Percentiles rank a stretch among this genome's conserved stretches.
phyloP scores from a whole-genome alignment of 805 yeast species.

The Saccharomycopsis capsularis region DNA sequence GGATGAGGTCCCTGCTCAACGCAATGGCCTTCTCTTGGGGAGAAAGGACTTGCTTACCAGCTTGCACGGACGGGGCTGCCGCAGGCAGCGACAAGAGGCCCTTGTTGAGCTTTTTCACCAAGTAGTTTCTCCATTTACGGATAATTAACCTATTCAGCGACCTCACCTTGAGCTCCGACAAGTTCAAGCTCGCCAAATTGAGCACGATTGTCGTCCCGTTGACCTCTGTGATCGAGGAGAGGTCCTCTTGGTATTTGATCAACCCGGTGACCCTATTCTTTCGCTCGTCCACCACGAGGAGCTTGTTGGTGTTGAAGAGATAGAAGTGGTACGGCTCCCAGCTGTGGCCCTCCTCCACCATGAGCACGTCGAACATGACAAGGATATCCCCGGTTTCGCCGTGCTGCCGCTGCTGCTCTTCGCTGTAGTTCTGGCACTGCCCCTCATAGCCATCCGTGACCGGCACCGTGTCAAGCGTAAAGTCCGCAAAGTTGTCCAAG shows the following conservation, averaged over 20 bases:
- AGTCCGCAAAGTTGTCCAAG: conserved; percentile 5
- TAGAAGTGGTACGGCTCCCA: conserved; percentile 36
- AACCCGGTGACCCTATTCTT: conserved; percentile 34
- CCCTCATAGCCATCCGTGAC: neutral
- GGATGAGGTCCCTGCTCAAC: conserved; percentile 19
- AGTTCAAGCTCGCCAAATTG: conserved; percentile 33
- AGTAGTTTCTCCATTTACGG: conserved; percentile 37
- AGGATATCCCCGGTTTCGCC: conserved; percentile 6
- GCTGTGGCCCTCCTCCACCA: conserved; percentile 36
- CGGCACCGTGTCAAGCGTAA: conserved; percentile 1
- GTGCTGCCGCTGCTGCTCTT: too few relatives aligned
- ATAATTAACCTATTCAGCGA: conserved; percentile 30
- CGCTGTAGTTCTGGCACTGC: neutral
- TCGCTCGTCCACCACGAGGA: conserved; percentile 25
- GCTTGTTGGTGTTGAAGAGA: conserved; percentile 30
- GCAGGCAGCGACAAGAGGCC: neutral
- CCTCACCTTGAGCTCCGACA: conserved; percentile 39
- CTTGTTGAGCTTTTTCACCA: conserved; percentile 17
- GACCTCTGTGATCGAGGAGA: conserved; percentile 28
- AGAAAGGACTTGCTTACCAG: neutral
- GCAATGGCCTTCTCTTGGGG: neutral
- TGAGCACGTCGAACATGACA: conserved; percentile 24
- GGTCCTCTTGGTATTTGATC: conserved; percentile 32
- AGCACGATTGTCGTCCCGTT: conserved; percentile 29
- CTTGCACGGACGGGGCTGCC: neutral